These are phyloP conservation scores for Castanea sativa DNA, from an alignment of 306 rosid species.

Conservation along the genomic window DNA sequence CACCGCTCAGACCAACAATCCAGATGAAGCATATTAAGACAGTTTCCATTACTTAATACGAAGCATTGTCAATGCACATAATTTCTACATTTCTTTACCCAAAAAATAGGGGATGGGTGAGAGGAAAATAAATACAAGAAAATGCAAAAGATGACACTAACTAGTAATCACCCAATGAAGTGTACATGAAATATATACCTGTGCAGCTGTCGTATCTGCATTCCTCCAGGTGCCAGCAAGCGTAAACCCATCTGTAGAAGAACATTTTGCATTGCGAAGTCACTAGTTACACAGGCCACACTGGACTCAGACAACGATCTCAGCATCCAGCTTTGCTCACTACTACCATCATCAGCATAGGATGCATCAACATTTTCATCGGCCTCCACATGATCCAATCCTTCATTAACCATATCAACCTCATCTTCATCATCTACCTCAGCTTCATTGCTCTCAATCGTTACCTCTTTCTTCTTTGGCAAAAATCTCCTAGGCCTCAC, in stretches of 20 bases:
- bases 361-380: conserved; percentile 50
- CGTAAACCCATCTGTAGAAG: conserved; percentile 96
- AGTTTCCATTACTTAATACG: background rate
- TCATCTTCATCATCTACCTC: conserved; percentile 32
- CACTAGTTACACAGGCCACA: conserved; percentile 88
- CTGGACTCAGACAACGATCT: conserved; percentile 86
- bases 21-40: background rate
- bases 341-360: conserved; percentile 54
- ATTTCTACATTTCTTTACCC: background rate
- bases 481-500: conserved; percentile 39
- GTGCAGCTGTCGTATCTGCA: conserved; percentile 80
- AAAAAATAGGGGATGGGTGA: background rate
- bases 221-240: conserved; percentile 88
- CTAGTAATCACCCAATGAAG: background rate
- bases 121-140: background rate
- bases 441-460: conserved; percentile 30
- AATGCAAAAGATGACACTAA: background rate
- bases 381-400: conserved; percentile 47
- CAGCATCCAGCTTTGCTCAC: conserved; percentile 91
- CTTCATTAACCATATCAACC: conserved; percentile 27
- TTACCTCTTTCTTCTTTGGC: conserved; percentile 61
- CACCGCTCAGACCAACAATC: background rate
- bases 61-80: background rate
- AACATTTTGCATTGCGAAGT: conserved; percentile 97
- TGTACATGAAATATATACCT: conserved; percentile 41